Conservation (phyloP, 2,329 filamentous ascomycete genomes). For the Fusarium sp. region DNA sequence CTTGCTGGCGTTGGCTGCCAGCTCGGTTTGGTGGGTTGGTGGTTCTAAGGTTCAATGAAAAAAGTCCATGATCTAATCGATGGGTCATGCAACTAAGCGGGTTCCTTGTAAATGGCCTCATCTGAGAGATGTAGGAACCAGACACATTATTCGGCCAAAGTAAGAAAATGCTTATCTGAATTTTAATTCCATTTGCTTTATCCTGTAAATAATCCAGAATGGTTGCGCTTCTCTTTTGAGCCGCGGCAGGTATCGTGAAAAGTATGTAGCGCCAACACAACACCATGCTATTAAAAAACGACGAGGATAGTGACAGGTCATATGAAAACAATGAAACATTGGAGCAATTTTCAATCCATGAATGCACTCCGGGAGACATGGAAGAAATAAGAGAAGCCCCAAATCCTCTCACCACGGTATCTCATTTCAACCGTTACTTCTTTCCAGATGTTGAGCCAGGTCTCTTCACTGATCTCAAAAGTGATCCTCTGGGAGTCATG, state of each 20-base stretch:
- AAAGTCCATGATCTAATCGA: constrained; percentile 42
- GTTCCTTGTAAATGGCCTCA: neutral
- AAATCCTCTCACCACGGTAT: neutral
- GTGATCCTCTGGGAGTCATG: constrained; percentile 51
- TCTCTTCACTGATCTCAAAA: constrained; percentile 49
- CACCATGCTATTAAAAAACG: neutral
- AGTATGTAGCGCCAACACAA: neutral
- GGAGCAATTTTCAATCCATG: neutral
- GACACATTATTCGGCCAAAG: neutral
- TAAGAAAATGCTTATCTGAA: neutral
- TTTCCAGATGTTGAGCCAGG: constrained; percentile 35
- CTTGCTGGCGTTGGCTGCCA: constrained; percentile 35
- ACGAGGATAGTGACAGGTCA: neutral
- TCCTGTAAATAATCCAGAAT: neutral
- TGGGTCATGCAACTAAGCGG: constrained; percentile 47
- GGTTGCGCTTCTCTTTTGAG: neutral
- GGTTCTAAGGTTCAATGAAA: constrained; percentile 15
- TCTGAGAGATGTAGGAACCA: neutral
- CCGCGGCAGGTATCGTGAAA: neutral
- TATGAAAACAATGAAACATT: neutral
- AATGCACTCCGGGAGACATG: neutral
- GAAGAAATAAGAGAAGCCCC: neutral
- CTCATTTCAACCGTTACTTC: constrained; percentile 2
- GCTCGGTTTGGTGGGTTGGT: constrained; percentile 22
- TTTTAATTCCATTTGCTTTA: neutral